Evolutionary conservation across 176 grass and related monocot species (phyloP), one percentile per base, ranked within the genome.

Genomic region (Zea luxurians): DNA sequence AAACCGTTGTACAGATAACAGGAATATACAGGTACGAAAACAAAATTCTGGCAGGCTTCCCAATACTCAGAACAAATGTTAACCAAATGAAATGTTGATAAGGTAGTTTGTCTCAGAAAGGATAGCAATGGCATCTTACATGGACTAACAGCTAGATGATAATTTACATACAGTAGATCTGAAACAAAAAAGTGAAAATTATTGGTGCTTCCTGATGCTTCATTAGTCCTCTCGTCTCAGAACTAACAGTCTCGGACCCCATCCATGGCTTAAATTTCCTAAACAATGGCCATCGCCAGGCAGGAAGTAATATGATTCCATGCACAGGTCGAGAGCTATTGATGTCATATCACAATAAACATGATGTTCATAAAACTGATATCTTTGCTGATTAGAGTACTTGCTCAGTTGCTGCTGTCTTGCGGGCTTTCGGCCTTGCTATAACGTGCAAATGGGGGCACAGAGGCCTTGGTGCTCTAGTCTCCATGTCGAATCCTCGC

Each of bases 381-480:
- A 15, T 40, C 49, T 71, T 71, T 59, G 41, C 20, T 73, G 60
- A 66, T 82, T 68, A 50, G 49, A 4, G 20, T 61, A 37, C 80
- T 66, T 73, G 43, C 60, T 37, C 87, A 76, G 64, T 53, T 62
- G 70, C 36, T 77, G 71, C 43, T 50, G 71, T 43, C 48, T 82
- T 93, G 21, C 48, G 71, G 74, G 48, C 71, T 78, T 11, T 88
- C 1, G 76, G 71, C 41, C 86, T 86, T 67, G 91, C 88, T 63
- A 86, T 76, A 63, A 94, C 12, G 73, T 99, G 96, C 70, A 99
- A 70, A 78, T 87, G 88, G 45, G 85, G 48, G 73, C 90, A 94
- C 13, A 99, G 78, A 66, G 96, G 92, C 69, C 86, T 99, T 52
- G 96, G 96, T 43, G 88, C 82, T 80, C 90, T 86, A 35, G 79